Conservation (phyloP, 345 rosid species). For the Citrus medica region DNA sequence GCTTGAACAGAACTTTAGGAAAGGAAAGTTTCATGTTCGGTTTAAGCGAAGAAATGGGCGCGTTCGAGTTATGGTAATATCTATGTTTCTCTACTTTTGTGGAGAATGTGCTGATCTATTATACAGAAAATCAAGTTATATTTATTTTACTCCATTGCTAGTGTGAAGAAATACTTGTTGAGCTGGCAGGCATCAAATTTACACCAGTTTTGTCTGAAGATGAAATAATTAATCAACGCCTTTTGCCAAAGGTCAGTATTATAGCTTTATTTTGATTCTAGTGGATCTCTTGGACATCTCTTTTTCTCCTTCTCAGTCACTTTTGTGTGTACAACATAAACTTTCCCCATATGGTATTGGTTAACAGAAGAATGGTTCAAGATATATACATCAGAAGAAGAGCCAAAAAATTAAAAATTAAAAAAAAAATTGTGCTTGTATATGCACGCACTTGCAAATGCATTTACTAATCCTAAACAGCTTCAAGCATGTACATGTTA, state of each 20-base stretch:
- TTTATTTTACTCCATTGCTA: conserved; percentile 27
- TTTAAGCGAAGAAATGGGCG: conserved; percentile 91
- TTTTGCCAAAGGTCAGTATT: conserved; percentile 69
- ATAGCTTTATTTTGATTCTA: conserved; percentile 1
- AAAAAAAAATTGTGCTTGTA: not conserved
- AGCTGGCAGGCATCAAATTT: conserved; percentile 55
- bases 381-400: not conserved
- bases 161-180: conserved; percentile 66
- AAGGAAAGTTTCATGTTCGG: conserved; percentile 62
- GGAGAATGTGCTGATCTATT: not conserved
- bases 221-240: conserved; percentile 42
- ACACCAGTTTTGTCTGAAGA: conserved; percentile 51
- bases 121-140: conserved; percentile 4
- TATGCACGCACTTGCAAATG: not conserved
- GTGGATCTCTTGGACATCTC: not conserved
- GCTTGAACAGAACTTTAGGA: conserved; percentile 47
- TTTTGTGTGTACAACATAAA: not conserved
- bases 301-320: not conserved
- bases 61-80: conserved; percentile 60
- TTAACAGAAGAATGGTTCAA: not conserved
- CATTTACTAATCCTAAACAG: not conserved
- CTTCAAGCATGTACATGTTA: not conserved
- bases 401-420: not conserved
- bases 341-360: not conserved
- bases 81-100: not conserved